phyloP scores from a whole-genome alignment of 129 eudicot species.

The Apium graveolens region DNA sequence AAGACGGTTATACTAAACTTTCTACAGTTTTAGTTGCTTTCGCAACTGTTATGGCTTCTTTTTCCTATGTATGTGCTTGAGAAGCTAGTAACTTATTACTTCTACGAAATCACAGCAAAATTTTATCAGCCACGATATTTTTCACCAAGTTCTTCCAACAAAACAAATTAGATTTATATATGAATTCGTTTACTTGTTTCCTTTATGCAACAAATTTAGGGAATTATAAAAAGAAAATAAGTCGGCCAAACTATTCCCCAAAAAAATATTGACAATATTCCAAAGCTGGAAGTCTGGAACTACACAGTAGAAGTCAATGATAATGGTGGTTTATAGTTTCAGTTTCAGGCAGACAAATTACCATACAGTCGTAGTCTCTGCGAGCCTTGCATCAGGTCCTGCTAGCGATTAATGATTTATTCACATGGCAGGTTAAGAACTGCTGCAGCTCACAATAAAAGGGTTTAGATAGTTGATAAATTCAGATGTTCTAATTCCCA shows the following conservation, averaged over 20 bases:
- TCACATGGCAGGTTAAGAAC: constrained; percentile 15
- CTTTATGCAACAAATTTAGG: not conserved
- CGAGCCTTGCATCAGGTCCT: not conserved
- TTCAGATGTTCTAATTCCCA: constrained; percentile 48
- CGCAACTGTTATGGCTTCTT: constrained; percentile 17
- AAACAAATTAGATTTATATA: not conserved
- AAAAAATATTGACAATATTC: not conserved
- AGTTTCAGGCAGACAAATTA: constrained; percentile 1
- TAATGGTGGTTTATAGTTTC: not conserved
- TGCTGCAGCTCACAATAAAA: constrained; percentile 46
- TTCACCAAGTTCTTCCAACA: not conserved
- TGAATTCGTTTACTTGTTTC: not conserved
- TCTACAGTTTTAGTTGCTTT: constrained; percentile 29
- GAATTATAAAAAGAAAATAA: not conserved
- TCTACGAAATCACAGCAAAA: not conserved
- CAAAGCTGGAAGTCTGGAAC: constrained; percentile 9
- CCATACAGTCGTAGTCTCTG: not conserved
- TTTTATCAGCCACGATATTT: not conserved
- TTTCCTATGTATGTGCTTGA: not conserved
- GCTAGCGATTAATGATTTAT: not conserved
- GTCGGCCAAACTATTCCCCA: not conserved
- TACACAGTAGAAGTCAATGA: not conserved
- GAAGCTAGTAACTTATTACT: not conserved
- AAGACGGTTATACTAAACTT: constrained; percentile 33
- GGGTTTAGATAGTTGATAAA: constrained; percentile 38